Evolutionary conservation across 306 rosid genomes (phyloP).

Genomic region (Leucaena leucocephala): DNA sequence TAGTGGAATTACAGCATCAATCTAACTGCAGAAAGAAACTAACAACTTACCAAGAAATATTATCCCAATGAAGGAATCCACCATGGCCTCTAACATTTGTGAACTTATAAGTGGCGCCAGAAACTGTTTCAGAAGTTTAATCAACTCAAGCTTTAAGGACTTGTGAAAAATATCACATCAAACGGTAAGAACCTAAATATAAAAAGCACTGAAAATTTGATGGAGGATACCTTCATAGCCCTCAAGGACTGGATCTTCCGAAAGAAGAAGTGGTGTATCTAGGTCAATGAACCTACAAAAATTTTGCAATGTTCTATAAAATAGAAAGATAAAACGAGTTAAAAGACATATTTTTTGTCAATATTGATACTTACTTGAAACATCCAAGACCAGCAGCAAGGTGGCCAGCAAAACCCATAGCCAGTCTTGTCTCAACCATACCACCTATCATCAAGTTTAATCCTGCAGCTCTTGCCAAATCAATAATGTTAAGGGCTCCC

Average conservation of each 20-base stretch:
- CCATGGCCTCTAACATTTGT: slow-evolving; percentile 27
- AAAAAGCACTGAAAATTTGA: too few species aligned
- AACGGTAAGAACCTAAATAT: neutral
- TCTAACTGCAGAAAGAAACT: neutral
- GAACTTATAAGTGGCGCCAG: slow-evolving; percentile 22
- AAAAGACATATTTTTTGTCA: neutral
- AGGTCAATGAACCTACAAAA: slow-evolving; percentile 19
- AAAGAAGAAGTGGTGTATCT: slow-evolving; percentile 22
- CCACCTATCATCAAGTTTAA: slow-evolving; percentile 69
- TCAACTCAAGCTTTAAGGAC: neutral
- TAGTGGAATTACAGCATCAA: neutral
- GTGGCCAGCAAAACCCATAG: slow-evolving; percentile 76
- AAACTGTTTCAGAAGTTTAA: slow-evolving; percentile 1
- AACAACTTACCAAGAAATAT: slow-evolving; percentile 1
- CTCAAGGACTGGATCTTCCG: slow-evolving; percentile 16
- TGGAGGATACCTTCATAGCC: slow-evolving; percentile 29
- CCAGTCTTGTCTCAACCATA: slow-evolving; percentile 73
- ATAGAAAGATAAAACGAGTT: neutral
- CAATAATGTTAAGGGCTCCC: slow-evolving; percentile 78
- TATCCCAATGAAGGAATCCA: slow-evolving; percentile 29
- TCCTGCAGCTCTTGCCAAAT: slow-evolving; percentile 37
- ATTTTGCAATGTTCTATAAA: neutral
- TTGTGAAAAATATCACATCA: neutral
- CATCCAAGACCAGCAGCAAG: slow-evolving; percentile 63
- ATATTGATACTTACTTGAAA: neutral